These are phyloP conservation scores for Citrus medica DNA, from an alignment of 345 rosid species.

Conservation along the genomic window DNA sequence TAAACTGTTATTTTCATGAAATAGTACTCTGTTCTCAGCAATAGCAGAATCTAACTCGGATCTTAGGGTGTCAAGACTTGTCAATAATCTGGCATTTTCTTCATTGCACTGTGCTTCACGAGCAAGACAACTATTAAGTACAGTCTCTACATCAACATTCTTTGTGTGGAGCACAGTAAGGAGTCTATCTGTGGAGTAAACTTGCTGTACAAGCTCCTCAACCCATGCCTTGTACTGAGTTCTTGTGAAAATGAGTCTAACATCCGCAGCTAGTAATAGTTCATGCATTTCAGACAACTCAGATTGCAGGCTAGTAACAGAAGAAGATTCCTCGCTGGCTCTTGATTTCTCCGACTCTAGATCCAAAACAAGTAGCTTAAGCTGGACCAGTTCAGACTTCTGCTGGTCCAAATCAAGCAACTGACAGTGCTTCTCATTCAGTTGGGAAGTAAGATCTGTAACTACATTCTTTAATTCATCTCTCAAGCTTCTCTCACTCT, in stretches of 20 bases:
- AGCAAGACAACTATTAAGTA: slow-evolving; percentile 49
- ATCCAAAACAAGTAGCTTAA: slow-evolving; percentile 50
- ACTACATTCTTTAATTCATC: slow-evolving; percentile 37
- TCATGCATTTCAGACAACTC: slow-evolving; percentile 62
- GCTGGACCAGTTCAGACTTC: slow-evolving; percentile 50
- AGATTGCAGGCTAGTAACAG: slow-evolving; percentile 47
- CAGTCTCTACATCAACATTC: slow-evolving; percentile 46
- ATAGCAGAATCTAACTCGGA: slow-evolving; percentile 50
- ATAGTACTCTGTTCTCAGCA: slow-evolving; percentile 41
- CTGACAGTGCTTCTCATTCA: slow-evolving; percentile 46
- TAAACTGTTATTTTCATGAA: slow-evolving; percentile 29
- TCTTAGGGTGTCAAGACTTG: slow-evolving; percentile 36
- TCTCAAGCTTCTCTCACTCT: slow-evolving; percentile 48
- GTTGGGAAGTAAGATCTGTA: slow-evolving; percentile 51
- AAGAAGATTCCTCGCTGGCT: slow-evolving; percentile 39
- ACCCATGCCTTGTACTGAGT: slow-evolving; percentile 47
- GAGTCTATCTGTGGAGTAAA: slow-evolving; percentile 37
- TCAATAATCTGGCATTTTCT: slow-evolving; percentile 56
- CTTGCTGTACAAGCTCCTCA: slow-evolving; percentile 44
- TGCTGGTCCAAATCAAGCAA: slow-evolving; percentile 48
- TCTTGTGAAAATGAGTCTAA: slow-evolving; percentile 41
- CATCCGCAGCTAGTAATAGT: slow-evolving; percentile 52
- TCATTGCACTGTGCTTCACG: slow-evolving; percentile 43
- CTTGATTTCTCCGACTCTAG: slow-evolving; percentile 61
- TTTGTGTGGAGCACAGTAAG: slow-evolving; percentile 48